A percentile compares a stretch with the other conserved stretches of the same genome.
Conservation (phyloP, 164 flowering plant genomes). For the Macadamia tetraphylla region DNA sequence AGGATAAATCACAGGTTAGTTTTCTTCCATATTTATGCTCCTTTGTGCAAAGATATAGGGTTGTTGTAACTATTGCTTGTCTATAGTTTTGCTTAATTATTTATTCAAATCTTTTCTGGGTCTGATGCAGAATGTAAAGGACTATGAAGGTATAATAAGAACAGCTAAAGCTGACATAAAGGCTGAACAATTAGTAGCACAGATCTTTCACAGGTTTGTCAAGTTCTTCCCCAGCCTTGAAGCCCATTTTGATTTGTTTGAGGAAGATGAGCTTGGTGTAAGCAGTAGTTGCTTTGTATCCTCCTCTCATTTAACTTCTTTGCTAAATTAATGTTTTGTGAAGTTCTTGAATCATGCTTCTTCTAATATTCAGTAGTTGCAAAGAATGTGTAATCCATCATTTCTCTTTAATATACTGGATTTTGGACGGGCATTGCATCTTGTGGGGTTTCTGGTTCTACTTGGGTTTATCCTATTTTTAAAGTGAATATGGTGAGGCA, state of each 20-base stretch:
- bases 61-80: not conserved
- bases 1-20: constrained; percentile 84
- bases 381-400: too few relatives aligned
- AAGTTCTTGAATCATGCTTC: too few relatives aligned
- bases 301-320: not conserved
- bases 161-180: constrained; percentile 70
- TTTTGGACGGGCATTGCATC: too few relatives aligned
- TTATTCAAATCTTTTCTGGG: not conserved
- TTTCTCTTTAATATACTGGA: too few relatives aligned
- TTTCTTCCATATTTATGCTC: not conserved
- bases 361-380: too few relatives aligned
- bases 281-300: constrained; percentile 14
- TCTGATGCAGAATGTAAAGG: constrained; percentile 54
- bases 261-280: constrained; percentile 88
- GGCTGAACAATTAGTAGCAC: constrained; percentile 89
- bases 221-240: constrained; percentile 70
- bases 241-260: constrained; percentile 75
- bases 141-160: constrained; percentile 70
- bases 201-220: constrained; percentile 86
- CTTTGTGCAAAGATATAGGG: not conserved
- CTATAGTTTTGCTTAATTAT: not conserved
- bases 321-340: not conserved
- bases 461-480: too few relatives aligned
- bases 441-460: too few relatives aligned
- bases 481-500: too few relatives aligned